Evolutionary conservation across 2,329 filamentous ascomycete species (phyloP).

Genomic region (Fusarium haematococcum): DNA sequence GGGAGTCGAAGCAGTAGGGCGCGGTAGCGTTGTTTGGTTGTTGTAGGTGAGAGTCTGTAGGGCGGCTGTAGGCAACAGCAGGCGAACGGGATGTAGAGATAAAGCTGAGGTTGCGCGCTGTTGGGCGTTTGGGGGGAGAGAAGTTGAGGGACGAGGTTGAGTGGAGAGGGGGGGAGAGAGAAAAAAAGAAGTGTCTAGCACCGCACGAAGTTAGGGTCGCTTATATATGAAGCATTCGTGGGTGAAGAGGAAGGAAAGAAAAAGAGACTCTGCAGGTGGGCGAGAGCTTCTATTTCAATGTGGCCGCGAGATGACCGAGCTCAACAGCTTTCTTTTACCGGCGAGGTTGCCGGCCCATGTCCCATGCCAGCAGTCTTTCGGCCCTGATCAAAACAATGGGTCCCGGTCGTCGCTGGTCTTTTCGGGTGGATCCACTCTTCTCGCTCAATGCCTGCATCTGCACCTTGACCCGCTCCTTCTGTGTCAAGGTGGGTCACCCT

Average conservation of each 20-base stretch:
- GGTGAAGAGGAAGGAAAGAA: slow-evolving; percentile 57
- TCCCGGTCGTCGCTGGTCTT: slow-evolving; percentile 25
- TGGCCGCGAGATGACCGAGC: slow-evolving; percentile 37
- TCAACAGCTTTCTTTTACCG: slow-evolving; percentile 36
- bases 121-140: slow-evolving; percentile 19
- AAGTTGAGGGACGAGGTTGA: slow-evolving; percentile 42
- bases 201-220: slow-evolving; percentile 62
- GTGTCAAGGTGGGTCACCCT: not conserved
- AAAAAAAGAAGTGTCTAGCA: slow-evolving; percentile 52
- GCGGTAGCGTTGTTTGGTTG: slow-evolving; percentile 16
- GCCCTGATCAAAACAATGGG: slow-evolving; percentile 42
- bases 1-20: slow-evolving; percentile 24
- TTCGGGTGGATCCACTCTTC: slow-evolving; percentile 25
- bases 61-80: slow-evolving; percentile 42
- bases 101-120: slow-evolving; percentile 37
- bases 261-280: slow-evolving; percentile 47
- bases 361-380: slow-evolving; percentile 44
- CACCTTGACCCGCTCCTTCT: slow-evolving; percentile 15
- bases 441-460: slow-evolving; percentile 33
- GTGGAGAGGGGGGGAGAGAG: slow-evolving; percentile 41
- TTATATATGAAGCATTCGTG: slow-evolving; percentile 62
- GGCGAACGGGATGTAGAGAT: slow-evolving; percentile 8
- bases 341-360: slow-evolving; percentile 43
- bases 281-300: slow-evolving; percentile 56
- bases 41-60: slow-evolving; percentile 28